Evolutionary conservation across 2,329 filamentous ascomycete genomes (phyloP).

Genomic region (Penicillium sp.): DNA sequence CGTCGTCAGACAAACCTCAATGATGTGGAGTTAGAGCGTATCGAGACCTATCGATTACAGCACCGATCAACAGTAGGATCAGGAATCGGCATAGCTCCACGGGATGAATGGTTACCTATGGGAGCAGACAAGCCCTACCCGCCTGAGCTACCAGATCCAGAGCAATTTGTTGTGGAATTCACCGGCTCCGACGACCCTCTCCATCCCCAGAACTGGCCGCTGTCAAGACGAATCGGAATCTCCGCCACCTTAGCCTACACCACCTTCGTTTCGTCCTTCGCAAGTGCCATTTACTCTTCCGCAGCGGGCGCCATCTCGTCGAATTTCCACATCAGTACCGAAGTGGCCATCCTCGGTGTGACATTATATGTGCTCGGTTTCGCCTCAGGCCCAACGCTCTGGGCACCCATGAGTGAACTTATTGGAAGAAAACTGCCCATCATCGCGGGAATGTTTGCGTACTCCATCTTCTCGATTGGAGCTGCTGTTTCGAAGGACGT

Average conservation of each 20-base stretch:
- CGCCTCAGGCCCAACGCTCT: conserved; percentile 64
- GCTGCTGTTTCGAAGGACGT: conserved; percentile 48
- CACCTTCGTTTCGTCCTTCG: conserved; percentile 57
- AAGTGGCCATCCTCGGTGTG: conserved; percentile 52
- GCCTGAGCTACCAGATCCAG: conserved; percentile 53
- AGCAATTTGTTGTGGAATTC: conserved; percentile 61
- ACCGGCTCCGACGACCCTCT: conserved; percentile 55
- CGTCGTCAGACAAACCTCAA: conserved; percentile 26
- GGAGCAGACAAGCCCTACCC: conserved; percentile 32
- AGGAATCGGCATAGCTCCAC: conserved; percentile 14
- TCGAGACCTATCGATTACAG: conserved; percentile 32
- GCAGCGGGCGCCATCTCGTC: conserved; percentile 60
- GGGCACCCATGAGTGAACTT: conserved; percentile 66
- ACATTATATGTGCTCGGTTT: conserved; percentile 58
- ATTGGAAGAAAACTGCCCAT: conserved; percentile 61
- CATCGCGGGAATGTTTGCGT: conserved; percentile 47
- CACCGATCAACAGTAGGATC: conserved; percentile 34
- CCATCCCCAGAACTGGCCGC: conserved; percentile 58
- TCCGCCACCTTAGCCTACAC: conserved; percentile 45
- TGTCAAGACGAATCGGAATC: conserved; percentile 43
- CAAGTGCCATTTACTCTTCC: conserved; percentile 69
- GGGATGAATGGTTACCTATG: conserved; percentile 32
- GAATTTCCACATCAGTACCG: conserved; percentile 51
- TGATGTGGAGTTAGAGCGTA: conserved; percentile 33
- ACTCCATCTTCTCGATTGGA: conserved; percentile 52